Evolutionary conservation across 1,139 yeast species (phyloP), one percentile per base, ranked within the genome.

Genomic region (Saccharomyces hybrid): DNA sequence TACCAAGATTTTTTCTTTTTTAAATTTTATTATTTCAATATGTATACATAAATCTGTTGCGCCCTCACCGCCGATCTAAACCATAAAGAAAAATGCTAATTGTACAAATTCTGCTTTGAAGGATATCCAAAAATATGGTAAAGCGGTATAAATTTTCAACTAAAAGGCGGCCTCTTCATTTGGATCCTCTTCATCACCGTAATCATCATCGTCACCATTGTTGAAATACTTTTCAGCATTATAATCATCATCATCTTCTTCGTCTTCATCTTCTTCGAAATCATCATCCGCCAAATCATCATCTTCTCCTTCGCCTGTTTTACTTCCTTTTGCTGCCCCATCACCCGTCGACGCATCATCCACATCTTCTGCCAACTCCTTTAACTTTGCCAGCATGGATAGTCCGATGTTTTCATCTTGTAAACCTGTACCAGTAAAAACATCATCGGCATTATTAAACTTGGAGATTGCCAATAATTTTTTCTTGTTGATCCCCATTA

Each of bases 171-270:
- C 91, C 60, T 80, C 86, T 51, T 78, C 82, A 52, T 78, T 80
- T 54, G 74, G 77, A 49, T 75, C 83, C 54, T 79, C 84, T 27
- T 76, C 83, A 50, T 73, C 79, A 11, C 76, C 80, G 54, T 72
- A 75, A 50, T 75, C 79, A 23, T 79, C 80, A 53, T 75, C 79
- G 53, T 77, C 81, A 57, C 83, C 83, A 62, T 81, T 85, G 56
- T 82, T 84, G 63, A 82, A 81, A 63, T 82, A 82, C 61, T 80
- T 82, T 66, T 88, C 96, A 50, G 89, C 95, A 58, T 85, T 89
- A 57, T 83, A 90, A 60, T 81, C 88, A 63, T 84, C 89, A 56
- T 81, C 88, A 41, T 78, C 84, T 58, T 85, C 93, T 54, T 86
- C 93, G 57, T 86, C 95, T 44, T 61, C 64, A 60, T 81, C 88